Base-by-base conservation (phyloP, 495 filamentous ascomycete species). In the Tricharina praecox region DNA sequence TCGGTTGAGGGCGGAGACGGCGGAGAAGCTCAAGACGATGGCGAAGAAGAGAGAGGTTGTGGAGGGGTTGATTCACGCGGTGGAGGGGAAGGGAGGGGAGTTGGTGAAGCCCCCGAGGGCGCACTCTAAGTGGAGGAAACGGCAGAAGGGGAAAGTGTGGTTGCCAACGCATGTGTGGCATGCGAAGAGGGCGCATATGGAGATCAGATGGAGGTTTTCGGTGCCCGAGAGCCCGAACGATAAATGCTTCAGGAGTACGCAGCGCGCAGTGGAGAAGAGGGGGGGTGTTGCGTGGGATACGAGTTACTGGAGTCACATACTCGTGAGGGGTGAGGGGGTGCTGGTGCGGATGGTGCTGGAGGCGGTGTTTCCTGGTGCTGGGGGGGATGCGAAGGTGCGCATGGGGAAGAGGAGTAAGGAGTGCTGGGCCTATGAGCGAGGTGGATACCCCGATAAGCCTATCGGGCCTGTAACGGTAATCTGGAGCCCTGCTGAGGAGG, bases 151-250 rank as follows among this genome's bases (percentile, higher is more conserved):
- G 61, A 97, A 97, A 68, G 81, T 78, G 0, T 96, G 90, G 90
- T 70, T 97, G 2, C 92, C 90, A 2, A 94, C 90, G 15, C 90
- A 97, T 58, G 62, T 94, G 45, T 97, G 77, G 68, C 90, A 94
- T 67, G 80, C 87, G 13, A 96, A 97, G 58, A 69, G 90, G 36
- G 88, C 90, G 4, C 77, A 71, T 46, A 92, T 97, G 81, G 81
- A 82, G 1, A 72, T 74, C 1, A 65, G 92, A 20, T 97, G 90
- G 90, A 72, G 86, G 33, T 95, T 95, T 63, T 74, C 84, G 0
- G 63, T 97, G 23, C 84, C 87, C 0, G 59, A 93, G 37, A 81
- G 78, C 26, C 83, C 87, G 0, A 88, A 80, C 1, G 77, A 85
- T 57, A 97, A 97, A 65, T 78, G 77, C 45, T 94, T 93, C 62